These are phyloP conservation scores for Alternaria rosae DNA, from an alignment of 2,329 filamentous ascomycete species.

Conservation along the genomic window DNA sequence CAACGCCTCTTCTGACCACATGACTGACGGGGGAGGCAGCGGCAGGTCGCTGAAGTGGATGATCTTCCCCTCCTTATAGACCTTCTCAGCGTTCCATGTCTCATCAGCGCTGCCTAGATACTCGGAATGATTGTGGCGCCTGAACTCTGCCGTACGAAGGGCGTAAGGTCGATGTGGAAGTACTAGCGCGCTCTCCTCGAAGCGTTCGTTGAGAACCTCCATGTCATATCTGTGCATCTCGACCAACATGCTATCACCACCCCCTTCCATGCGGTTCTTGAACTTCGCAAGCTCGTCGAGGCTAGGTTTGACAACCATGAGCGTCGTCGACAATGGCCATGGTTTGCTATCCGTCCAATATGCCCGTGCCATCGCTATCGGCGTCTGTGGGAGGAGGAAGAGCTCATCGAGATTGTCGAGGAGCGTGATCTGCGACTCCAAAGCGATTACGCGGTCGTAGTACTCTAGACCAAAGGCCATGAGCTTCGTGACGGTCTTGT, in stretches of 20 bases:
- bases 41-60: constrained; percentile 78
- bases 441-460: constrained; percentile 65
- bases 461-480: constrained; percentile 72
- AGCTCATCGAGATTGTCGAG: constrained; percentile 72
- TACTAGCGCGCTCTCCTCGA: constrained; percentile 64
- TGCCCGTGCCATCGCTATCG: constrained; percentile 73
- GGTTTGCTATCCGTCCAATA: constrained; percentile 70
- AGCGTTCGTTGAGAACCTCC: constrained; percentile 71
- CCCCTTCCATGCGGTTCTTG: constrained; percentile 36
- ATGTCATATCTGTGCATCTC: constrained; percentile 64
- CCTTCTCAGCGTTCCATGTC: constrained; percentile 65
- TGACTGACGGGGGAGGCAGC: constrained; percentile 69
- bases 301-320: constrained; percentile 69
- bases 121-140: constrained; percentile 58
- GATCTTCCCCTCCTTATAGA: constrained; percentile 67
- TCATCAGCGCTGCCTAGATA: constrained; percentile 63
- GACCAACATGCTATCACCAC: constrained; percentile 38
- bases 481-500: constrained; percentile 71
- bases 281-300: constrained; percentile 57
- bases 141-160: constrained; percentile 69
- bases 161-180: constrained; percentile 70
- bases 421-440: constrained; percentile 71
- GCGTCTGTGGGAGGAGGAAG: constrained; percentile 68
- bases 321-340: constrained; percentile 64
- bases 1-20: constrained; percentile 53